Conservation (phyloP, 2,329 filamentous ascomycete species). For the Albifimbria verrucaria region DNA sequence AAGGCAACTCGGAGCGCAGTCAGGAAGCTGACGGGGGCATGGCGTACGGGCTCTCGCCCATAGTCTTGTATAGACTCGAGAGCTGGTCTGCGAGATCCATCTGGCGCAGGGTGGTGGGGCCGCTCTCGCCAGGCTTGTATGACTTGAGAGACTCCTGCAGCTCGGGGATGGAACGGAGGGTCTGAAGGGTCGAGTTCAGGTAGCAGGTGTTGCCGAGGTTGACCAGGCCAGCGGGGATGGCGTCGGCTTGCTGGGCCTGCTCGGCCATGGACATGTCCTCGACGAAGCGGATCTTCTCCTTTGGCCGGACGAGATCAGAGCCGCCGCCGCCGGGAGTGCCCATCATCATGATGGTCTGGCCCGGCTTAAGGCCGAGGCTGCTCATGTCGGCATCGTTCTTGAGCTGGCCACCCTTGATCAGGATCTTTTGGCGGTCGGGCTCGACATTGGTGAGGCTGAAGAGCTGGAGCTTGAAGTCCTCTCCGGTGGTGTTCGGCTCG, state of each 20-base stretch:
- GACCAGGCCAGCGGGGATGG: slow-evolving; percentile 80
- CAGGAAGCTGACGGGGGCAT: slow-evolving; percentile 82
- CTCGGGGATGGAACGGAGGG: slow-evolving; percentile 83
- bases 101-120: slow-evolving; percentile 46
- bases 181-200: slow-evolving; percentile 95
- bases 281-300: slow-evolving; percentile 79
- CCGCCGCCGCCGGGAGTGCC: slow-evolving; percentile 74
- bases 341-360: slow-evolving; percentile 93
- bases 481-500: slow-evolving; percentile 77
- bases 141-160: slow-evolving; percentile 73
- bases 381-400: slow-evolving; percentile 91
- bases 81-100: slow-evolving; percentile 75
- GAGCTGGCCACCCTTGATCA: slow-evolving; percentile 90
- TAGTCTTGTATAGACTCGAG: slow-evolving; percentile 80
- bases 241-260: slow-evolving; percentile 75
- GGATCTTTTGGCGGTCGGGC: slow-evolving; percentile 91
- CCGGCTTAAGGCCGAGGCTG: slow-evolving; percentile 79
- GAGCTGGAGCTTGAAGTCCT: slow-evolving; percentile 93
- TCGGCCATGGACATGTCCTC: slow-evolving; percentile 99
- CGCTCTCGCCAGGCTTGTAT: slow-evolving; percentile 37
- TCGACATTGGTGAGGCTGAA: slow-evolving; percentile 95
- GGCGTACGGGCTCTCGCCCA: slow-evolving; percentile 86
- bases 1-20: slow-evolving; percentile 74
- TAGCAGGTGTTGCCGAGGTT: slow-evolving; percentile 99
- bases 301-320: slow-evolving; percentile 64